Evolutionary conservation across 2,329 filamentous ascomycete genomes (phyloP).

Genomic region (Beauveria medogensis): DNA sequence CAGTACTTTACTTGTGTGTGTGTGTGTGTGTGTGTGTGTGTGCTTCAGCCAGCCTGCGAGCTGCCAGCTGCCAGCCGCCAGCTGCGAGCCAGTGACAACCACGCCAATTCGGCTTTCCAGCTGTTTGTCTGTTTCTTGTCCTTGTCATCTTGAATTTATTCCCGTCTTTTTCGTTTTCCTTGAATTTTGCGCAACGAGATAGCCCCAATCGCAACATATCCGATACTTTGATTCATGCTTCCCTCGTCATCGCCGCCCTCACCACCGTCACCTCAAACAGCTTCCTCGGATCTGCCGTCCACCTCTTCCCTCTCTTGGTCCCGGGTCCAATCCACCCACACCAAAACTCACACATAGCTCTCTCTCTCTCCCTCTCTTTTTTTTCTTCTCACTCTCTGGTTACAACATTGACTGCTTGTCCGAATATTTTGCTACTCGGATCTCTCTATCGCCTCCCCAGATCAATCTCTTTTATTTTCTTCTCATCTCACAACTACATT

Average conservation of each 20-base stretch:
- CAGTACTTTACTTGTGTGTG: neutral
- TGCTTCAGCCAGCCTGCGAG: neutral
- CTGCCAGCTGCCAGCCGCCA: neutral
- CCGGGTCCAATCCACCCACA: constrained; percentile 8
- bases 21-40: too few relatives aligned
- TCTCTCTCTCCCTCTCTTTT: neutral
- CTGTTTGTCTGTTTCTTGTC: neutral
- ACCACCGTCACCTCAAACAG: neutral
- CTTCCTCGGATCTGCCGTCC: constrained; percentile 6
- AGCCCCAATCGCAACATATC: neutral
- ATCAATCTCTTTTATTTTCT: neutral
- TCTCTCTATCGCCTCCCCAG: neutral
- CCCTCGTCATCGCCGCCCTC: neutral
- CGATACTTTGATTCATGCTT: neutral
- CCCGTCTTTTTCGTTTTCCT: neutral
- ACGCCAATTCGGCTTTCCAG: constrained; percentile 6
- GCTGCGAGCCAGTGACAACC: constrained; percentile 3
- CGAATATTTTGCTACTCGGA: neutral
- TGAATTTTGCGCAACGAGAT: neutral
- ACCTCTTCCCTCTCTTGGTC: constrained; percentile 5
- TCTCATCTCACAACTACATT: neutral
- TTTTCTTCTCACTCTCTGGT: neutral
- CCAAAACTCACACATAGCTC: constrained; percentile 10
- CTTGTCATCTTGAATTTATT: neutral
- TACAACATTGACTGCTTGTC: neutral